A percentile compares a stretch with the other conserved stretches of the same genome.
Conservation (phyloP, 179 eudicot species). For the Spinacia oleracea region DNA sequence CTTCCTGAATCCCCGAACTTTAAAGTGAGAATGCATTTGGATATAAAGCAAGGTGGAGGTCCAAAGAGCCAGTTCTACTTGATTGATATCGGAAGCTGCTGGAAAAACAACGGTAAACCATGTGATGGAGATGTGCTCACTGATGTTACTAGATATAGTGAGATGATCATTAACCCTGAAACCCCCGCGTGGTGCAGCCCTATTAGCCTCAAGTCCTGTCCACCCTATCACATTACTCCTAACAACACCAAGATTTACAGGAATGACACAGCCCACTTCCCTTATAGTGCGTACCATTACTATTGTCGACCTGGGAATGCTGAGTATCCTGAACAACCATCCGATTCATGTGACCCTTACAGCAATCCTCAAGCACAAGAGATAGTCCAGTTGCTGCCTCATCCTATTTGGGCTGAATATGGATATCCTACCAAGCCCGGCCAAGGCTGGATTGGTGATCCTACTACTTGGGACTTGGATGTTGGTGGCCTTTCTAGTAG, state of each 20-base stretch:
- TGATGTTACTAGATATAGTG: conserved; percentile 70
- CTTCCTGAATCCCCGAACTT: conserved; percentile 63
- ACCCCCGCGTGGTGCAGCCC: conserved; percentile 59
- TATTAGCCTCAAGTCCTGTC: conserved; percentile 43
- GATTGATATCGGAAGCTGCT: conserved; percentile 70
- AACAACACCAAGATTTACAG: conserved; percentile 45
- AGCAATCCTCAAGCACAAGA: conserved; percentile 83
- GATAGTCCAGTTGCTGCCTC: conserved; percentile 65
- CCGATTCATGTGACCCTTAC: conserved; percentile 61
- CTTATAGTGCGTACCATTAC: conserved; percentile 66
- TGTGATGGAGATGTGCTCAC: conserved; percentile 67
- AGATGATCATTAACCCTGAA: conserved; percentile 73
- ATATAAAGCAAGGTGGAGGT: conserved; percentile 70
- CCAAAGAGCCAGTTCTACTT: conserved; percentile 72
- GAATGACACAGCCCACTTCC: conserved; percentile 56
- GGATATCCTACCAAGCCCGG: conserved; percentile 66
- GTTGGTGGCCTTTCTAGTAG: conserved; percentile 65
- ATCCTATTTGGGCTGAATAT: conserved; percentile 66
- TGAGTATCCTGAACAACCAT: conserved; percentile 42
- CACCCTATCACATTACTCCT: conserved; percentile 66
- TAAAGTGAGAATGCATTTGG: conserved; percentile 55
- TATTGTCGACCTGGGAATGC: conserved; percentile 80
- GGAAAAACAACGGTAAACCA: conserved; percentile 69
- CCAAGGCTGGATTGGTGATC: conserved; percentile 69
- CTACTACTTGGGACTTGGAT: conserved; percentile 66